These are phyloP conservation scores for Melastoma malabathricum DNA, from an alignment of 345 rosid species.

Conservation along the genomic window DNA sequence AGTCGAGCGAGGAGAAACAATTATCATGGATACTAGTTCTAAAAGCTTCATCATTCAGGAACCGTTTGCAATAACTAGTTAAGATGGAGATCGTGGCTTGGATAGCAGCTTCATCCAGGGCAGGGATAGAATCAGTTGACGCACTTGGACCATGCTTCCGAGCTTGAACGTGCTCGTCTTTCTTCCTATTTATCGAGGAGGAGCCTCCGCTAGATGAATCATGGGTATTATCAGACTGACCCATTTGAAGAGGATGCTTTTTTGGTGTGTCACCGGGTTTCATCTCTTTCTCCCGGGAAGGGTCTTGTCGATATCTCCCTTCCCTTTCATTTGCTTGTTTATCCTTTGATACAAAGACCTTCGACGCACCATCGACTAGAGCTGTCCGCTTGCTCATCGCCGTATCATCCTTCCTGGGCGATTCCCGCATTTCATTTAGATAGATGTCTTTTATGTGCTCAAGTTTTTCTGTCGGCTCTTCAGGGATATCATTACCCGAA, in stretches of 20 bases:
- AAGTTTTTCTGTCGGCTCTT: conserved; percentile 20
- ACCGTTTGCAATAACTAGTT: conserved; percentile 27
- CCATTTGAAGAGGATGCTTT: conserved; percentile 11
- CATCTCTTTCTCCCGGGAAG: conserved; percentile 10
- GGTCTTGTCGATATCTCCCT: conserved; percentile 4
- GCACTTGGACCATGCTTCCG: conserved; percentile 9
- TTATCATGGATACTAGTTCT: conserved; percentile 19
- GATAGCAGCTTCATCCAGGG: conserved; percentile 54
- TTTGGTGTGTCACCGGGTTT: conserved; percentile 10
- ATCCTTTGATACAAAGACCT: too few species aligned
- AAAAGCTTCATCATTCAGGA: conserved; percentile 27
- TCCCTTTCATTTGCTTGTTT: conserved; percentile 8
- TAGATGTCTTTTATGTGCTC: conserved; percentile 17
- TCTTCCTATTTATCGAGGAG: conserved; percentile 7
- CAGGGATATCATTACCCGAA: conserved; percentile 24
- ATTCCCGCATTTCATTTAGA: conserved; percentile 14
- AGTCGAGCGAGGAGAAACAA: conserved; percentile 33
- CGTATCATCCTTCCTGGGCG: too few species aligned
- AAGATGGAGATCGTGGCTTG: conserved; percentile 45
- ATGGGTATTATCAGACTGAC: conserved; percentile 7
- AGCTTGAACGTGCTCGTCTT: conserved; percentile 11
- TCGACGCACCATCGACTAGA: too few species aligned
- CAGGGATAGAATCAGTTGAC: conserved; percentile 20
- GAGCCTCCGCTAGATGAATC: conserved; percentile 19
- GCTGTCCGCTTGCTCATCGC: too few species aligned